Evolutionary conservation across 192 early-diverging fungal genomes (phyloP).

Genomic region (Diversispora epigaea): DNA sequence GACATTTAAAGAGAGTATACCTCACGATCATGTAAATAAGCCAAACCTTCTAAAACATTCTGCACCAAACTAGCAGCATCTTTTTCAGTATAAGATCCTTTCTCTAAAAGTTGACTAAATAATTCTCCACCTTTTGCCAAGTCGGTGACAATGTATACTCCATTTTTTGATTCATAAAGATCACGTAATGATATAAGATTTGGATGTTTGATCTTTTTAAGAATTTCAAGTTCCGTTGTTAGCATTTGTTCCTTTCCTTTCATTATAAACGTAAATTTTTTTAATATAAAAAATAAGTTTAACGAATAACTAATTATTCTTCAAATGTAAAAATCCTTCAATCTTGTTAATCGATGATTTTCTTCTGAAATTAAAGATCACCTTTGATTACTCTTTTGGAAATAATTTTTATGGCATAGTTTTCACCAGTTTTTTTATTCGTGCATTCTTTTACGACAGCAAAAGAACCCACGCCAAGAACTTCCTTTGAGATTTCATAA

Average conservation of each 20-base stretch:
- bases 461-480: constrained; percentile 55
- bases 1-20: constrained; percentile 19
- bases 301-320: too few relatives aligned
- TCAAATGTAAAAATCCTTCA: too few relatives aligned
- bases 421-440: constrained; percentile 51
- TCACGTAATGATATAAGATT: constrained; percentile 80
- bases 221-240: constrained; percentile 64
- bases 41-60: constrained; percentile 76
- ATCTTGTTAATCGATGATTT: not conserved
- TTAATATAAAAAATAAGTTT: not conserved
- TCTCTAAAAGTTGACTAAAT: constrained; percentile 74
- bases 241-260: constrained; percentile 64
- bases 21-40: constrained; percentile 82
- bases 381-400: constrained; percentile 57
- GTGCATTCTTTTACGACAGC: constrained; percentile 68
- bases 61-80: constrained; percentile 79
- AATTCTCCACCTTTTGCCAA: constrained; percentile 84
- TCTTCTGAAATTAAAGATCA: constrained; percentile 10
- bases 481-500: constrained; percentile 50
- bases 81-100: constrained; percentile 75
- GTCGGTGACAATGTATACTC: constrained; percentile 72
- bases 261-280: not conserved
- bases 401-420: constrained; percentile 76
- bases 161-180: constrained; percentile 71
- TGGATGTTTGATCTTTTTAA: constrained; percentile 73